Base-by-base conservation (phyloP, 1,139 yeast species). In the Suhomyces wounanorum region DNA sequence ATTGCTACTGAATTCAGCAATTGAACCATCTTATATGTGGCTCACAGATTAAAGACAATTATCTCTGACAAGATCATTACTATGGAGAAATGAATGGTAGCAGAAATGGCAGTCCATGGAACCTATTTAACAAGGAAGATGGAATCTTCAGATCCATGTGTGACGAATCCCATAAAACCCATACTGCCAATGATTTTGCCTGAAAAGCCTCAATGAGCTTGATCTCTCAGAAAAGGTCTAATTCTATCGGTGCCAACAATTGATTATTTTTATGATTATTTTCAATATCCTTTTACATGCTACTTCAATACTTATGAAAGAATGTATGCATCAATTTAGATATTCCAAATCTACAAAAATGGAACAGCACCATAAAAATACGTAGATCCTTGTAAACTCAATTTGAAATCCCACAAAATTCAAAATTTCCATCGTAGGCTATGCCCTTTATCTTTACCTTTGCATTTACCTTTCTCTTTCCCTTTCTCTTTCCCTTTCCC, bases 11-110 rank as follows among this genome's bases (percentile, higher is more conserved):
- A 85, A 62, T 86, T 87, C 60, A 62, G 69, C 8, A 64, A 79
- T 45, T 83, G 90, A 64, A 87, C 94, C 0, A 82, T 86, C 48
- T 68, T 87, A 58, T 85, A 91, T 60, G 85, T 87, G 66, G 94
- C 94, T 3, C 94, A 87, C 60, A 79, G 92, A 60, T 69, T 86
- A 64, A 81, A 81, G 57, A 85, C 90, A 0, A 85, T 86, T 57
- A 59, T 84, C 55, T 86, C 85, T 63, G 89, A 85, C 65, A 70
- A 79, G 50, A 81, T 86, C 43, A 59, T 86, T 52, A 89, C 85
- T 6, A 64, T 86, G 61, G 89, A 85, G 46, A 69, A 76, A 40
- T 91, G 91, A 52, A 75, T 75, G 52, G 69, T 83, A 33, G 75
- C 69, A 23, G 89, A 85, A 62, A 79, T 78, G 61, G 91, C 58